Percentiles rank a stretch among this genome's conserved stretches.
Evolutionary conservation across 2,329 filamentous ascomycete species (phyloP).

Genomic region (Xylaria sp.): DNA sequence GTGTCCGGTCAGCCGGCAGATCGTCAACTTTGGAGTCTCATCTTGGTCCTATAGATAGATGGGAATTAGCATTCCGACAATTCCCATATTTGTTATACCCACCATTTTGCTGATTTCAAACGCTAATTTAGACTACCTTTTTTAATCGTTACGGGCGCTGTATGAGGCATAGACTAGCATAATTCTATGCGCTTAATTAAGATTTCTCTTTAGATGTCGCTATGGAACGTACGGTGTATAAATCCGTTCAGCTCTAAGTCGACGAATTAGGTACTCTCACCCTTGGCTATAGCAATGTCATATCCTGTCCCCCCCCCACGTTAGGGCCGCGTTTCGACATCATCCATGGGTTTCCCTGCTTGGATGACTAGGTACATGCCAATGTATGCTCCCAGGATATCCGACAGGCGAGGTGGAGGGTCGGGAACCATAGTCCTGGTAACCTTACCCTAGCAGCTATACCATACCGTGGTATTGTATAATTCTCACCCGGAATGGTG

Average conservation of each 20-base stretch:
- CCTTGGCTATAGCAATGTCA: constrained; percentile 19
- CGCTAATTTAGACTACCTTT: neutral
- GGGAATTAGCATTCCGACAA: neutral
- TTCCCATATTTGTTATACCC: neutral
- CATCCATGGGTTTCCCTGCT: constrained; percentile 21
- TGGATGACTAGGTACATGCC: constrained; percentile 14
- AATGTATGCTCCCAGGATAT: constrained; percentile 27
- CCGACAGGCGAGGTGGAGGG: constrained; percentile 34
- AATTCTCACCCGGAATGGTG: constrained; percentile 30
- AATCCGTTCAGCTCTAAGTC: constrained; percentile 18
- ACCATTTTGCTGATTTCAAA: constrained; percentile 6
- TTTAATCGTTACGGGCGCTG: no score
- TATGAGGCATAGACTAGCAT: no score
- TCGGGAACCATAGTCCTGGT: constrained; percentile 39
- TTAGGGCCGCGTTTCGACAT: constrained; percentile 28
- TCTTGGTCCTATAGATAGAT: neutral
- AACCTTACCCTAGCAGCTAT: constrained; percentile 33
- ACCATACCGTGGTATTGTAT: constrained; percentile 12
- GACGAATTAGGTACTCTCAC: neutral
- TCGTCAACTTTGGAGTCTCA: no score
- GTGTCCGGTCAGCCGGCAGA: constrained; percentile 14
- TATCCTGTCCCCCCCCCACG: constrained; percentile 7
- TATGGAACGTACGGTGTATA: constrained; percentile 8
- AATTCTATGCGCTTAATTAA: neutral
- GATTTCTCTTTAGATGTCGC: constrained; percentile 4